Evolutionary conservation across 768 basidiomycete genomes (phyloP), one percentile per base, ranked within the genome.

Genomic region (Lactifluus volemus): DNA sequence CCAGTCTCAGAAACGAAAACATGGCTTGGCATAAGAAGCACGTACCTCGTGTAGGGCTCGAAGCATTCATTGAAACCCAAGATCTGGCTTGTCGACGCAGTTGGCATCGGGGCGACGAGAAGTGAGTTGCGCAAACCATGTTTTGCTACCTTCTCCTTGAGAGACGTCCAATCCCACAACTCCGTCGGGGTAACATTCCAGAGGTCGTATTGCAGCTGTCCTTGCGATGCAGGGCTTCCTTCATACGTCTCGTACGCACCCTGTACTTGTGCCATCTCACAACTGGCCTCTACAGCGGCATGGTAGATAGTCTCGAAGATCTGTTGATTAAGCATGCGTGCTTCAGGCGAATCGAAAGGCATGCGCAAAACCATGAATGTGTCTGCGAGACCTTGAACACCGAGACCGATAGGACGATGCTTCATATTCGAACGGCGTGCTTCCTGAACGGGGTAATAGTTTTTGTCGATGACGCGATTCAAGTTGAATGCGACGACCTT

Each of bases 271-370:
- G 96, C 93, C 60, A 98, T 74, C 74, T 98, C 97, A 61, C 81
- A 84, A 64, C 91, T 94, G 4, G 92, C 86, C 74, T 98, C 96
- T 29, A 93, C 82, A 1, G 91, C 90, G 59, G 82, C 96, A 67
- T 99, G 93, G 72, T 98, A 99, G 71, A 99, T 98, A 14, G 97
- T 99, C 79, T 99, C 97, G 72, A 97, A 98, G 73, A 99, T 98
- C 75, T 96, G 84, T 64, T 87, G 79, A 77, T 99, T 98, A 66
- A 99, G 84, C 67, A 85, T 76, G 69, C 88, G 86, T 14, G 96
- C 25, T 25, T 25, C 25, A 25, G 25, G 25, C 25, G 25, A 25
- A 25, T 25, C 25, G 25, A 25, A 25, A 25, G 25, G 25, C 25
- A 25, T 25, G 25, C 25, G 25, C 25, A 25, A 25, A 25, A 25